phyloP scores from a whole-genome alignment of 441 rosid species.

The Gossypium davidsonii region DNA sequence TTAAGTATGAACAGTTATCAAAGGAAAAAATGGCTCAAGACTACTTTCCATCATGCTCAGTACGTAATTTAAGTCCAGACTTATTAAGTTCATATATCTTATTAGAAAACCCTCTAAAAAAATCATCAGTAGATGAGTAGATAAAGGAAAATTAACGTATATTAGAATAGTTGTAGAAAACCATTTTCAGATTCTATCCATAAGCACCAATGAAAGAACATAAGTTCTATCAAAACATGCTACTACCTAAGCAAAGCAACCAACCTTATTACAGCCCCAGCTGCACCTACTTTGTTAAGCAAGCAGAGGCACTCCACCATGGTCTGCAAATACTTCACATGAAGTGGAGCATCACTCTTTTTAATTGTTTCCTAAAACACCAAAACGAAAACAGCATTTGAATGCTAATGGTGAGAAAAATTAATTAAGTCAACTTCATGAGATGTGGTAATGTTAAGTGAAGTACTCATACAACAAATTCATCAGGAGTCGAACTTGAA shows the following conservation, averaged over 20 bases:
- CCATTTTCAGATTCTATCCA: not conserved
- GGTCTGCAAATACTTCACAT: slow-evolving; percentile 93
- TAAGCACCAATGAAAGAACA: not conserved
- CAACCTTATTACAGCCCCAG: slow-evolving; percentile 96
- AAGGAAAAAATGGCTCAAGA: slow-evolving; percentile 1
- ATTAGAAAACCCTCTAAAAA: not conserved
- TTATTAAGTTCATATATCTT: slow-evolving; percentile 1
- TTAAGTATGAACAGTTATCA: slow-evolving; percentile 8
- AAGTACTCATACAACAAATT: slow-evolving; percentile 62
- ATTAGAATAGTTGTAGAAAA: not conserved
- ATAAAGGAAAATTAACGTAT: not conserved
- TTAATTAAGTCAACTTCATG: slow-evolving; percentile 10
- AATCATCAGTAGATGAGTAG: not conserved
- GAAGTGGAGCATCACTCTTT: slow-evolving; percentile 87
- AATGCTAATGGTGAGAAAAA: slow-evolving; percentile 20
- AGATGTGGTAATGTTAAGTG: slow-evolving; percentile 16
- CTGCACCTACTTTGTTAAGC: slow-evolving; percentile 97
- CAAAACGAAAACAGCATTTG: slow-evolving; percentile 15
- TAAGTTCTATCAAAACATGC: slow-evolving; percentile 3
- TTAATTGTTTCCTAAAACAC: slow-evolving; percentile 65
- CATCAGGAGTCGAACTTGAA: slow-evolving; percentile 84
- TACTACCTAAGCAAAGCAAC: slow-evolving; percentile 28
- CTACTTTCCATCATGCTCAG: not conserved
- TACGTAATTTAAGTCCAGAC: not conserved
- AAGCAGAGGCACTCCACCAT: slow-evolving; percentile 94